Base-by-base conservation (phyloP, 2,329 filamentous ascomycete genomes). In the Calonectria ilicicola region DNA sequence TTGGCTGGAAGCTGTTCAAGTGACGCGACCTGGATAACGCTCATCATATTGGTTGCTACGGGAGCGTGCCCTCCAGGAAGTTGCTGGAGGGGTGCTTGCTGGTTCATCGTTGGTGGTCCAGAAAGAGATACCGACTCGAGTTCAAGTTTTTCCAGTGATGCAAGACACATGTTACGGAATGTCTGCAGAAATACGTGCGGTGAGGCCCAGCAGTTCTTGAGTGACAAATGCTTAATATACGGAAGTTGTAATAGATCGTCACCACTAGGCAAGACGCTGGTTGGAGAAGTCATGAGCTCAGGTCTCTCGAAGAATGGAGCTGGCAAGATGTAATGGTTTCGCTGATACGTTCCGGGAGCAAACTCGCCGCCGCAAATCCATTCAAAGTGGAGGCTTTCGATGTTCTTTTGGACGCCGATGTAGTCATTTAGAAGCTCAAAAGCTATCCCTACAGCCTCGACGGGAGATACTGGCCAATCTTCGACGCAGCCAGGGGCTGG, bases 351-450 rank as follows among this genome's bases (percentile, higher is more conserved):
- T 27, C 92, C 92, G 21, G 89, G 84, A 2, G 90, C 91, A 75
- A 92, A 89, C 82, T 95, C 93, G 32, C 93, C 93, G 53, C 93
- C 92, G 65, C 89, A 90, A 7, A 89, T 84, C 89, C 91, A 95
- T 71, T 93, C 93, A 69, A 94, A 88, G 26, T 89, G 90, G 51
- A 94, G 84, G 35, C 84, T 88, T 69, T 87, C 89, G 76, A 94
- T 89, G 35, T 87, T 88, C 26, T 81, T 63, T 27, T 87, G 84
- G 47, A 76, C 76, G 21, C 86, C 85, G 44, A 93, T 86, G 70
- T 88, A 87, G 9, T 86, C 79, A 29, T 85, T 80, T 14, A 94
- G 84, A 5, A 93, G 81, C 8, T 81, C 78, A 78, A 88, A 89
- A 35, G 92, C 90, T n/a, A 83, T 83, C 29, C 81, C 76, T 2